Base-by-base conservation (phyloP, 768 basidiomycete genomes). In the Cantharellus cinnabarinus region DNA sequence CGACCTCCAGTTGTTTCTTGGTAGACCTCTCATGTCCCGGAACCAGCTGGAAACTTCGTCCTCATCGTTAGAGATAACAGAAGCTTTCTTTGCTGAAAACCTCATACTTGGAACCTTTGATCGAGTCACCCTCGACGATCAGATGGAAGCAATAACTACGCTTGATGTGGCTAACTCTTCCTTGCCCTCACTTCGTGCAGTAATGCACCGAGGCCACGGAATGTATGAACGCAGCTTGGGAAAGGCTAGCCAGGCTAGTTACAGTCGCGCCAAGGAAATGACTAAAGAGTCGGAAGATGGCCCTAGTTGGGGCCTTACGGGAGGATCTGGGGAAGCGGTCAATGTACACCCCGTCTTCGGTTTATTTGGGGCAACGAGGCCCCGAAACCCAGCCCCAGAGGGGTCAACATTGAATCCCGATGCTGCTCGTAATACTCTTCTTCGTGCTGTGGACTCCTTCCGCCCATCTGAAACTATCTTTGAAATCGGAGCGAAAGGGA, bases 141-240 rank as follows among this genome's bases (percentile, higher is more conserved):
- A 95, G 55, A 77, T 85, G 50, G 91, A 94, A 66, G 84, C 85
- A 66, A 71, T 89, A 59, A 75, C 77, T 58, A 74, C 77, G 5
- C 71, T 90, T 40, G 81, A 87, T 54, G 76, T 75, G 15, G 69
- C 74, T 41, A 79, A 85, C 57, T 79, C 80, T 63, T 76, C 77
- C 5, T 76, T 97, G 35, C 72, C 77, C 5, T 71, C 75, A 50
- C 71, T 94, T 38, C 76, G 84, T 29, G 80, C 81, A 3, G 88
- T 97, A 60, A 93, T 94, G 81, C 75, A 76, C 62, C 81, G 88
- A 57, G 93, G 91, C 0, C 90, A 97, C 63, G 72, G 77, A 2
- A 85, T 98, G 88, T 98, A 94, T 68, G 91, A 97, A 66, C 81
- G 90, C 40, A 89, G 87, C 62, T 83, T 89, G 68, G 85, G 85